Conservation (phyloP, 495 filamentous ascomycete genomes). For the Cercophora scortea region DNA sequence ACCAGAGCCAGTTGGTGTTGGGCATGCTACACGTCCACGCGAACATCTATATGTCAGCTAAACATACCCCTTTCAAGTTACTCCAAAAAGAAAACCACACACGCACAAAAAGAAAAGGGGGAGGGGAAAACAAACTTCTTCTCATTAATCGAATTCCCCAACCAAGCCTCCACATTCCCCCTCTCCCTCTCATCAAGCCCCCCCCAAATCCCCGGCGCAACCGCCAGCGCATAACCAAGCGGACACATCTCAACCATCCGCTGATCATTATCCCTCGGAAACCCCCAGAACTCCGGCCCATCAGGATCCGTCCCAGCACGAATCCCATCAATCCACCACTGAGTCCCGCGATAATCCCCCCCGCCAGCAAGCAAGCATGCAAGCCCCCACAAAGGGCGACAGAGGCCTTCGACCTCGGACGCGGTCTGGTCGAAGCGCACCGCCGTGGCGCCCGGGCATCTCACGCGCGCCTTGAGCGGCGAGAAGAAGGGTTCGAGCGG, state of each 20-base stretch:
- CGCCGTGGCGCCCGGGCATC: conserved; percentile 54
- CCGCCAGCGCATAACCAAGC: conserved; percentile 55
- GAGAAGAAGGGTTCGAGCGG: conserved; percentile 60
- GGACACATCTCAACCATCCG: conserved; percentile 84
- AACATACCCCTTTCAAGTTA: neutral
- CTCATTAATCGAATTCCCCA: conserved; percentile 64
- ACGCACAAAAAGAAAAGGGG: neutral
- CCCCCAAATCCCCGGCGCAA: conserved; percentile 61
- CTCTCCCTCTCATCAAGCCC: conserved; percentile 51
- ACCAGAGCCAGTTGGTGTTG: conserved; percentile 65
- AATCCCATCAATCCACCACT: conserved; percentile 60
- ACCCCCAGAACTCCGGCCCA: conserved; percentile 64
- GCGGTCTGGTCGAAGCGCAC: conserved; percentile 68
- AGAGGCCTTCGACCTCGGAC: conserved; percentile 69
- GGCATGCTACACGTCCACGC: conserved; percentile 45
- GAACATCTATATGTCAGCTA: neutral
- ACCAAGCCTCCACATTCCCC: conserved; percentile 56
- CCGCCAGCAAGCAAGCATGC: conserved; percentile 60
- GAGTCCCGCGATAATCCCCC: conserved; percentile 51
- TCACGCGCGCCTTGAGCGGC: conserved; percentile 46
- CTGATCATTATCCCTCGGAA: conserved; percentile 64
- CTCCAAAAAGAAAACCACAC: too few relatives aligned
- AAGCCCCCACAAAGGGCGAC: conserved; percentile 67
- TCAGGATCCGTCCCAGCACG: conserved; percentile 59
- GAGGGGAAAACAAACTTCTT: conserved; percentile 41